phyloP scores from a whole-genome alignment of 768 basidiomycete genomes.

The Amanita molliuscula region DNA sequence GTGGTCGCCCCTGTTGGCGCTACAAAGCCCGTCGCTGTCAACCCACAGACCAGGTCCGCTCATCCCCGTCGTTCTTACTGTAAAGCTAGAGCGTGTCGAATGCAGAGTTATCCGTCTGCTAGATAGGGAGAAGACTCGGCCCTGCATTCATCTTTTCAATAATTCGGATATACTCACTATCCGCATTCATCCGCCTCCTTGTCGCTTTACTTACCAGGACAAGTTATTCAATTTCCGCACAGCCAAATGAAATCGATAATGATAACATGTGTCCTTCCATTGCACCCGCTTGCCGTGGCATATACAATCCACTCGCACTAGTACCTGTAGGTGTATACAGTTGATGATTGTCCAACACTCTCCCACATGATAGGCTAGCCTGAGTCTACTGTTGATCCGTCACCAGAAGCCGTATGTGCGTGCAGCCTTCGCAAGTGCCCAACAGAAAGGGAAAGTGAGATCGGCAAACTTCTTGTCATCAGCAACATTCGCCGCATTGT shows the following conservation, averaged over 20 bases:
- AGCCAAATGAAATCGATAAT: constrained; percentile 1
- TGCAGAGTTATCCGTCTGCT: no score
- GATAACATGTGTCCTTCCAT: neutral
- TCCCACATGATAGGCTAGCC: neutral
- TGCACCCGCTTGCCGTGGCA: neutral
- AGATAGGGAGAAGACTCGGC: neutral
- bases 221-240: neutral
- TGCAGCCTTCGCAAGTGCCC: neutral
- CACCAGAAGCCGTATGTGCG: neutral
- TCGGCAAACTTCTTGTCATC: neutral
- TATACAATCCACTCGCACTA: neutral
- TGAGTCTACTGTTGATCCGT: neutral
- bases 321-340: neutral
- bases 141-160: neutral
- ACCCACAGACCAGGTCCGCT: neutral
- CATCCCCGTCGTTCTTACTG: no score
- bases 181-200: constrained; percentile 1
- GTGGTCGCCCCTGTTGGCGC: neutral
- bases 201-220: neutral
- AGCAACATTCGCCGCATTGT: neutral
- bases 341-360: neutral
- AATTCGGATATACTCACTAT: neutral
- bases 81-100: no score
- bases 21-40: neutral
- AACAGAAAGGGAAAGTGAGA: neutral